A percentile compares a stretch with the other conserved stretches of the same genome.
Conservation (phyloP, 2,329 filamentous ascomycete species). For the Cordyceps militaris region DNA sequence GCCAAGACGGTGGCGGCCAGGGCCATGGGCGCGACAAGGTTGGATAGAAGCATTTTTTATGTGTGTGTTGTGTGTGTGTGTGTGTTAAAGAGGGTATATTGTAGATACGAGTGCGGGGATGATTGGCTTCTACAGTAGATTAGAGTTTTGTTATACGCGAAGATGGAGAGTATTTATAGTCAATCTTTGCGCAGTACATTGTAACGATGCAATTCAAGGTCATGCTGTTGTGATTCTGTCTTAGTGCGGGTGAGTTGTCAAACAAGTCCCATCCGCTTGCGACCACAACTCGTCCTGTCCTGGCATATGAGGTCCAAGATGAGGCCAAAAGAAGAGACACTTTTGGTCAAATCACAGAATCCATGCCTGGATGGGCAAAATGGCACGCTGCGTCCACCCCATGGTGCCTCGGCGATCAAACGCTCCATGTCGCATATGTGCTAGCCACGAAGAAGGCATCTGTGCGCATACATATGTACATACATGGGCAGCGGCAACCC, state of each 20-base stretch:
- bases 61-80: background rate
- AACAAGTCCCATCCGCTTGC: background rate
- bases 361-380: background rate
- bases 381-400: background rate
- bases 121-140: background rate
- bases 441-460: background rate
- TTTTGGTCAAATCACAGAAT: background rate
- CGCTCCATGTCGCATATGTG: constrained; percentile 1
- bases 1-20: constrained; percentile 6
- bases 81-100: too few relatives aligned
- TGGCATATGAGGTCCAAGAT: background rate
- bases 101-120: background rate
- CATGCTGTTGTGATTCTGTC: background rate
- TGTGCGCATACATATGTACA: constrained; percentile 9
- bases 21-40: background rate
- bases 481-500: background rate
- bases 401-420: background rate
- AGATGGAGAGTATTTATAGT: background rate
- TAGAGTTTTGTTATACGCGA: background rate
- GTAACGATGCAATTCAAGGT: background rate
- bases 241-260: background rate
- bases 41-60: background rate
- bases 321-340: background rate
- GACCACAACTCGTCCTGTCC: background rate
- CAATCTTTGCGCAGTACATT: background rate